A percentile compares a stretch with the other conserved stretches of the same genome.
phyloP scores from a whole-genome alignment of 371 early-diverging fungal species.

The Parasitella parasitica region DNA sequence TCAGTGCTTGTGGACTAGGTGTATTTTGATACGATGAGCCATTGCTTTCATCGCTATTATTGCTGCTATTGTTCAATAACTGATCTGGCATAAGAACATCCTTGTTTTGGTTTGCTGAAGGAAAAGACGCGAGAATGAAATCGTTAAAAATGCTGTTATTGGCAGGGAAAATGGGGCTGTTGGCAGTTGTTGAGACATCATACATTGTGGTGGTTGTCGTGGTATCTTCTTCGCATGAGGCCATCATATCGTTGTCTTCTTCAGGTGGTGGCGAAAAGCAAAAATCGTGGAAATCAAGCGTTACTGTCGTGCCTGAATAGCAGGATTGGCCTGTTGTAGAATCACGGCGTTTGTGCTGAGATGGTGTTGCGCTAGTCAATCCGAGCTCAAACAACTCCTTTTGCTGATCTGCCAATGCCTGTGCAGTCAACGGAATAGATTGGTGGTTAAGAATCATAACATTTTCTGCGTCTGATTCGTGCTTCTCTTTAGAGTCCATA shows the following conservation, averaged over 20 bases:
- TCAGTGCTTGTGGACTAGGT: constrained; percentile 21
- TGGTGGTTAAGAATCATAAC: neutral
- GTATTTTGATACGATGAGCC: constrained; percentile 15
- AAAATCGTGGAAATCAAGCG: constrained; percentile 46
- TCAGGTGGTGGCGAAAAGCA: constrained; percentile 45
- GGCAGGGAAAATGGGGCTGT: constrained; percentile 2
- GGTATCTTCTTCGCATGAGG: constrained; percentile 11
- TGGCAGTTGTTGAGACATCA: constrained; percentile 5
- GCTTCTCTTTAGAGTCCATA: neutral
- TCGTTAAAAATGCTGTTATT: constrained; percentile 10
- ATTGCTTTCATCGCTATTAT: constrained; percentile 1
- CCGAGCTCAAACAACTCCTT: constrained; percentile 11
- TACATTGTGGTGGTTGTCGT: neutral
- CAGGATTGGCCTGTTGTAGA: constrained; percentile 18
- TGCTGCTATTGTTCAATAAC: constrained; percentile 6
- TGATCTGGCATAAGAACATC: neutral
- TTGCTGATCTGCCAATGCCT: constrained; percentile 23
- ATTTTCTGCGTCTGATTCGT: neutral
- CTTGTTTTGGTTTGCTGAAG: neutral
- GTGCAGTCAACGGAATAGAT: constrained; percentile 12
- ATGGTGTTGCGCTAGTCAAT: neutral
- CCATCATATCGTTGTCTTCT: constrained; percentile 13
- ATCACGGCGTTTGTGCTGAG: constrained; percentile 2
- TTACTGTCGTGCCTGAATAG: constrained; percentile 43
- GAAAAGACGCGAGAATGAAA: constrained; percentile 2